Percentiles rank a stretch among this genome's conserved stretches.
Conservation (phyloP, 495 filamentous ascomycete genomes). For the Penicillium lagena region DNA sequence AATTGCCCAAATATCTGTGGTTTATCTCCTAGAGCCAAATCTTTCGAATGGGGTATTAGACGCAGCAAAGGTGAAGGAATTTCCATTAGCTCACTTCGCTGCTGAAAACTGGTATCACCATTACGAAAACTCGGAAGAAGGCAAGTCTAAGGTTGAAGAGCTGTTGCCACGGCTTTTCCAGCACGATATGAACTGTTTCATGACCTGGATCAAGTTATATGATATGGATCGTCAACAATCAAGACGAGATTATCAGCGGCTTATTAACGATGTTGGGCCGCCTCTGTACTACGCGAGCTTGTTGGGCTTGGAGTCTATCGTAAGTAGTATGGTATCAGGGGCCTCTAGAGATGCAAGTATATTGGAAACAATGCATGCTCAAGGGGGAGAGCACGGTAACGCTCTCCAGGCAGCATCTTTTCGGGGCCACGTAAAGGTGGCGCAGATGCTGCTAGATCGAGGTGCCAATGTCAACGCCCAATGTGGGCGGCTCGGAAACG, state of each 20-base stretch:
- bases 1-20: constrained; percentile 23
- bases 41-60: constrained; percentile 6
- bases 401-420: no score
- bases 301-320: no score
- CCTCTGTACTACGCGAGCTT: not conserved
- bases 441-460: no score
- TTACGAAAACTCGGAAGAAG: constrained; percentile 2
- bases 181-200: not conserved
- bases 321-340: no score
- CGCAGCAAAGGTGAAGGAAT: constrained; percentile 6
- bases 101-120: constrained; percentile 20
- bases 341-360: no score
- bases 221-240: not conserved
- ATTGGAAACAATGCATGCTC: no score
- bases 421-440: no score
- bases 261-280: not conserved
- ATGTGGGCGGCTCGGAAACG: no score
- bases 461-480: no score
- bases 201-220: constrained; percentile 2
- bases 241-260: no score
- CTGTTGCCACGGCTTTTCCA: constrained; percentile 9
- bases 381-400: no score
- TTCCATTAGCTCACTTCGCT: constrained; percentile 19
- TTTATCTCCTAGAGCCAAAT: constrained; percentile 23
- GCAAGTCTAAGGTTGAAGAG: not conserved